Evolutionary conservation across 2,329 filamentous ascomycete species (phyloP).

Genomic region (Trichocomaceae sp.): DNA sequence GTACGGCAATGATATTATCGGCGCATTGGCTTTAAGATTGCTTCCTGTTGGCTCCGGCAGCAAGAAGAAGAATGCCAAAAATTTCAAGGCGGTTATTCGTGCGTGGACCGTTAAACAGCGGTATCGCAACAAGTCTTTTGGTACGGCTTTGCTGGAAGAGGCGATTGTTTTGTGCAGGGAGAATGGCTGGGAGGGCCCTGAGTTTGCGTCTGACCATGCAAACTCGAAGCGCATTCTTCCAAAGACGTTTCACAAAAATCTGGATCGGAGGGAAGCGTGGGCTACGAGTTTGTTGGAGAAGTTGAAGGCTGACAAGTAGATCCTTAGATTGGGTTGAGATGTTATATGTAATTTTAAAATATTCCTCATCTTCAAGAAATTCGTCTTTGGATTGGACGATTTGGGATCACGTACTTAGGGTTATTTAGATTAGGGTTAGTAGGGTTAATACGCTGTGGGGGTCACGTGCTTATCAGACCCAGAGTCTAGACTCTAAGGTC

Average conservation of each 20-base stretch:
- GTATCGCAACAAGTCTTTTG: slow-evolving; percentile 67
- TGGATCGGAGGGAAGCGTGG: slow-evolving; percentile 50
- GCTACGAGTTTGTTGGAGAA: slow-evolving; percentile 39
- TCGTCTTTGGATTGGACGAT: too few relatives aligned
- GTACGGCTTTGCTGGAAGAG: slow-evolving; percentile 64
- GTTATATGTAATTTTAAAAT: too few relatives aligned
- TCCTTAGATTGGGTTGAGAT: too few relatives aligned
- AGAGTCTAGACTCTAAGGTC: too few relatives aligned
- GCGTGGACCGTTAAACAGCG: slow-evolving; percentile 72
- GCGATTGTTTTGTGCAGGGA: slow-evolving; percentile 63
- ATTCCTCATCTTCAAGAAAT: too few relatives aligned
- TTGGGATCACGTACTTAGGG: too few relatives aligned
- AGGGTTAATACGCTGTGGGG: too few relatives aligned
- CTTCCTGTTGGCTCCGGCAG: slow-evolving; percentile 9
- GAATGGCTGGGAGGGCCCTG: slow-evolving; percentile 60
- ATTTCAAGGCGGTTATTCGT: slow-evolving; percentile 50
- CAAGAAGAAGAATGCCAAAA: slow-evolving; percentile 13
- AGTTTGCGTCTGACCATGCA: slow-evolving; percentile 71
- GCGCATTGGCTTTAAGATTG: slow-evolving; percentile 55
- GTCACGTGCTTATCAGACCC: too few relatives aligned
- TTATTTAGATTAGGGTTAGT: too few relatives aligned
- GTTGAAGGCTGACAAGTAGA: too few relatives aligned
- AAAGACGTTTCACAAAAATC: slow-evolving; percentile 52
- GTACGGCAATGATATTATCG: slow-evolving; percentile 60
- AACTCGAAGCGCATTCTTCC: slow-evolving; percentile 62